Base-by-base conservation (phyloP, 2,329 filamentous ascomycete genomes). In the Malbranchea zuffiana region DNA sequence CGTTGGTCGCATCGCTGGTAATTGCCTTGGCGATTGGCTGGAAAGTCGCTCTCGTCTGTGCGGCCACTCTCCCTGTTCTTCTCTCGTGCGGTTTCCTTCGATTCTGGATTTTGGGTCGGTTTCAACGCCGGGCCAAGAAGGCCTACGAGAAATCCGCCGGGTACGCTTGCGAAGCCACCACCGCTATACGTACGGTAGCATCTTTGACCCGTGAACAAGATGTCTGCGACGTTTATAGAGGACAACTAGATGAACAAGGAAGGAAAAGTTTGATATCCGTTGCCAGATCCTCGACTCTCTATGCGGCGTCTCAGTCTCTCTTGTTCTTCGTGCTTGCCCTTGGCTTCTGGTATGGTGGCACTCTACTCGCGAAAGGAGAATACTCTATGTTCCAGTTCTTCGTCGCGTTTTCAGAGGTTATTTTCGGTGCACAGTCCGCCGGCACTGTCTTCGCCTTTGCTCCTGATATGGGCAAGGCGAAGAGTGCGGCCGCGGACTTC, bases 301-400 rank as follows among this genome's bases (percentile, higher is more conserved):
- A 93, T 53, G 85, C 87, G 1, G 72, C 78, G 1, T 83, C 85
- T 1, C 87, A 95, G 61, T 86, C 82, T 0, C 65, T 93, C 41
- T 75, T 83, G 43, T 92, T 93, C 63, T 68, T 86, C 31, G 84
- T 80, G 47, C 79, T 90, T 42, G 86, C 86, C 0, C 74, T 95
- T 3, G 85, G 82, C 2, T 95, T 95, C 67, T 95, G 84, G 84
- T 94, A 90, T 51, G 86, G 86, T 43, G 83, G 84, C 18, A 81
- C 71, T 0, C 66, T 90, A 20, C 80, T 94, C 36, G 78, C 72
- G 15, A 71, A 71, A 39, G 53, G 62, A 32, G 82, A 92, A 55
- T 88, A 90, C 57, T 58, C 62, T 46, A 70, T 85, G 50, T 88
- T 88, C 59, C 80, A 87, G 48, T 96, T 96, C 70, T 96, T 95